These are phyloP conservation scores for Clitopilus passeckerianus DNA, from an alignment of 768 basidiomycete genomes.

Conservation along the genomic window DNA sequence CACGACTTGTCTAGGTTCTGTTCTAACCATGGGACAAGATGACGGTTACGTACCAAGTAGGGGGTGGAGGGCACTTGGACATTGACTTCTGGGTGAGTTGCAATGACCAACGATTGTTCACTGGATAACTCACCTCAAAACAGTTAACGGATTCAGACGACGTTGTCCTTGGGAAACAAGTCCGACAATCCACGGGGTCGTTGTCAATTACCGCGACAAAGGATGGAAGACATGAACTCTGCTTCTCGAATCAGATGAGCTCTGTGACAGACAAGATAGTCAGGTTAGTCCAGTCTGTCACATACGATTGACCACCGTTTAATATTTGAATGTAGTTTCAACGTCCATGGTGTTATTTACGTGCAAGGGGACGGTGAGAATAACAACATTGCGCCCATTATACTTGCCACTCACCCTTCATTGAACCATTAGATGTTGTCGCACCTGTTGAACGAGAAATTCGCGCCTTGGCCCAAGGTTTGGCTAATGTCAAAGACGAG, in stretches of 20 bases:
- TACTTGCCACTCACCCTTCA: not conserved
- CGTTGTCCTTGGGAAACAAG: slow-evolving; percentile 67
- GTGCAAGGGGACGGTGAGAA: slow-evolving; percentile 79
- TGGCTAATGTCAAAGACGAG: slow-evolving; percentile 93
- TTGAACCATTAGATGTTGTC: slow-evolving; percentile 52
- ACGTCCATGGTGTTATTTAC: slow-evolving; percentile 96
- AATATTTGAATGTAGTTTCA: slow-evolving; percentile 59
- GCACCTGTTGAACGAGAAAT: slow-evolving; percentile 98
- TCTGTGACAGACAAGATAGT: slow-evolving; percentile 93
- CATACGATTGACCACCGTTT: slow-evolving; percentile 1
- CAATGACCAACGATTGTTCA: not conserved
- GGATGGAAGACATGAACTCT: slow-evolving; percentile 90
- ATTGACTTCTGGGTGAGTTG: slow-evolving; percentile 90
- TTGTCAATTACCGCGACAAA: slow-evolving; percentile 80
- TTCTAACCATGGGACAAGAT: slow-evolving; percentile 50
- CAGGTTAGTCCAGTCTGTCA: slow-evolving; percentile 47
- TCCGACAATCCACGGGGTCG: slow-evolving; percentile 86
- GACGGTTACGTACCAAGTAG: slow-evolving; percentile 99
- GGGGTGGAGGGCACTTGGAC: slow-evolving; percentile 93
- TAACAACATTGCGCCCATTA: no score
- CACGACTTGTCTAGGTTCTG: not conserved
- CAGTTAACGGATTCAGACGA: slow-evolving; percentile 81
- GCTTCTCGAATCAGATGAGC: slow-evolving; percentile 99
- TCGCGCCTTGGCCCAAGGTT: slow-evolving; percentile 71
- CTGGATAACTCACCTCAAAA: slow-evolving; percentile 5